A percentile compares a stretch with the other conserved stretches of the same genome.
These are phyloP conservation scores for Dendrobium chrysotoxum DNA, from an alignment of 106 monocot genomes.

Conservation along the genomic window DNA sequence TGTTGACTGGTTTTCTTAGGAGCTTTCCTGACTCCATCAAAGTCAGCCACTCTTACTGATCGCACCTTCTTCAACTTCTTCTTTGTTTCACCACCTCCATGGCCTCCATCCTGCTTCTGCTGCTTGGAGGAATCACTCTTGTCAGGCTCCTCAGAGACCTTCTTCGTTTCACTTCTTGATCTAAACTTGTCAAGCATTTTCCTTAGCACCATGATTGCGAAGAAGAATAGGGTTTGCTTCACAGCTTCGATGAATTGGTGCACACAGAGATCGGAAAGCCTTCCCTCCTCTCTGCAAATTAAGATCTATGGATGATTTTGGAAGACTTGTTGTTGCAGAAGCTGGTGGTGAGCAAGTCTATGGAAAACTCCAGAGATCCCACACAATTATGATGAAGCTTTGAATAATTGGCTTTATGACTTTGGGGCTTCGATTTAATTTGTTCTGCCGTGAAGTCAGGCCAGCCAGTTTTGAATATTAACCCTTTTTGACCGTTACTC, in stretches of 20 bases:
- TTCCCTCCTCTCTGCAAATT: no score
- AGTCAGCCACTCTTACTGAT: conserved; percentile 6
- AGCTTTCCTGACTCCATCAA: not conserved
- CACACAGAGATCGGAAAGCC: not conserved
- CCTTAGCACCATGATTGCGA: conserved; percentile 1
- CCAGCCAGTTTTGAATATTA: conserved; percentile 2
- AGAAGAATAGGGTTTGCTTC: not conserved
- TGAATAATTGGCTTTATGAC: not conserved
- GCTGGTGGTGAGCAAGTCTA: not conserved
- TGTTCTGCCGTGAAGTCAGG: not conserved
- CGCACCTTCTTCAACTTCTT: conserved; percentile 22
- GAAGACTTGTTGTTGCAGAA: not conserved
- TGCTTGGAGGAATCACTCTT: not conserved
- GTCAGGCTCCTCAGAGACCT: not conserved
- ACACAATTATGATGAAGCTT: not conserved
- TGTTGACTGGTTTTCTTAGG: not conserved
- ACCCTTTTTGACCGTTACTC: not conserved
- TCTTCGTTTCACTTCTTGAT: not conserved
- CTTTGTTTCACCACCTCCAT: not conserved
- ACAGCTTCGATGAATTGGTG: not conserved
- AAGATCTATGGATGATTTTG: no score
- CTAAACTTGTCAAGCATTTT: conserved; percentile 8
- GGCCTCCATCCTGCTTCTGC: not conserved
- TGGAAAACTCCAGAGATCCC: not conserved
- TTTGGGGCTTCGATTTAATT: not conserved